phyloP scores from a whole-genome alignment of 768 basidiomycete species.

The Candolleomyces eurysporus region DNA sequence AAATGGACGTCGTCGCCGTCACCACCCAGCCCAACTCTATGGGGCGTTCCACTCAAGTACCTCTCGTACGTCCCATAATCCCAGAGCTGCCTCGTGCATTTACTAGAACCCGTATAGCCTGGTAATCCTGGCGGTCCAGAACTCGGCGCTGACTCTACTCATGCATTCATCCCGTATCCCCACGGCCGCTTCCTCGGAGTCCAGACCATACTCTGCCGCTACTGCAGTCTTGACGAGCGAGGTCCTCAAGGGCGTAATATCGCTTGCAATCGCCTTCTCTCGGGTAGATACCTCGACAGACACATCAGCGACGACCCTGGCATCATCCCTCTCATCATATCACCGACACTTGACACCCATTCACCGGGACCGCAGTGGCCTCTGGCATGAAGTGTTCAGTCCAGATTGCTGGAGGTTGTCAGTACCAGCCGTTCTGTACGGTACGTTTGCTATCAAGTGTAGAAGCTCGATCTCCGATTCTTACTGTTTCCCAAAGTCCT shows the following conservation, averaged over 20 bases:
- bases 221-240: conserved; percentile 94
- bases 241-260: conserved; percentile 88
- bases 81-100: neutral
- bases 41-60: conserved; percentile 75
- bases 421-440: conserved; percentile 92
- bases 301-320: conserved; percentile 7
- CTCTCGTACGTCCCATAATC: conserved; percentile 56
- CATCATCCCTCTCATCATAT: conserved; percentile 29
- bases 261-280: conserved; percentile 77
- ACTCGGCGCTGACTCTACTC: conserved; percentile 85
- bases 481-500: conserved; percentile 43
- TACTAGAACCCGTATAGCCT: conserved; percentile 41
- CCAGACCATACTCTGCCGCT: conserved; percentile 77
- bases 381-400: conserved; percentile 75
- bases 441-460: neutral
- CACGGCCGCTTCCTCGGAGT: conserved; percentile 66
- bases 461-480: conserved; percentile 5
- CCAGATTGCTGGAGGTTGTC: conserved; percentile 96
- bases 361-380: conserved; percentile 34
- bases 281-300: neutral
- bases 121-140: conserved; percentile 87
- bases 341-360: conserved; percentile 36
- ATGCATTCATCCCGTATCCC: conserved; percentile 92
- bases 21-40: conserved; percentile 51
- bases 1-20: conserved; percentile 19